Percentiles rank a stretch among this genome's conserved stretches.
These are phyloP conservation scores for Carex littledalei DNA, from an alignment of 176 grass and related monocot genomes.

Conservation along the genomic window DNA sequence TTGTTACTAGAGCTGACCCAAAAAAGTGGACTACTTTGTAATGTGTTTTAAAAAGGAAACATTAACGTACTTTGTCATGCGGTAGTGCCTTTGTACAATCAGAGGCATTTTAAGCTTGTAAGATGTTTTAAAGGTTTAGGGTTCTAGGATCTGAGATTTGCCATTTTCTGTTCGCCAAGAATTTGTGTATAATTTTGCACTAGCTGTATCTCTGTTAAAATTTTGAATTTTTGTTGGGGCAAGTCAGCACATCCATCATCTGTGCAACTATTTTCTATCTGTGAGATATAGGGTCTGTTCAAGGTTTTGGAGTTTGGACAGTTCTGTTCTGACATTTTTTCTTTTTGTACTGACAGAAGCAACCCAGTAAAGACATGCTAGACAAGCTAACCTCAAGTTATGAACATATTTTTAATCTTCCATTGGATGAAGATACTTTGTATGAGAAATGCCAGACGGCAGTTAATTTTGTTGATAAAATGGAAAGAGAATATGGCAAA, in stretches of 20 bases:
- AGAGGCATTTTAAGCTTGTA: background rate
- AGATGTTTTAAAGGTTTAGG: background rate
- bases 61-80: background rate
- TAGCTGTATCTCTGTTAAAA: background rate
- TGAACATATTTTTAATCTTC: conserved; percentile 50
- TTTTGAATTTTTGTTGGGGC: background rate
- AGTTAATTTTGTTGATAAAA: conserved; percentile 67
- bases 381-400: conserved; percentile 73
- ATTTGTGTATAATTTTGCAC: background rate
- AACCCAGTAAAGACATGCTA: conserved; percentile 44
- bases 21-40: background rate
- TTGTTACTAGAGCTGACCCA: background rate
- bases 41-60: background rate
- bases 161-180: background rate
- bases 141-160: background rate
- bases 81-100: background rate
- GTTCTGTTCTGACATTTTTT: conserved; percentile 22
- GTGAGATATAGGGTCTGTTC: background rate
- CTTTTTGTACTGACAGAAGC: conserved; percentile 45
- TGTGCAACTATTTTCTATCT: background rate
- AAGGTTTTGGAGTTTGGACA: background rate
- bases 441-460: conserved; percentile 61
- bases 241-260: conserved; percentile 11
- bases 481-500: conserved; percentile 43
- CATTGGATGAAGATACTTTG: conserved; percentile 50